Percentiles rank a stretch among this genome's conserved stretches.
Conservation (phyloP, 768 basidiomycete genomes). For the Hygrophoropsis aurantiaca region DNA sequence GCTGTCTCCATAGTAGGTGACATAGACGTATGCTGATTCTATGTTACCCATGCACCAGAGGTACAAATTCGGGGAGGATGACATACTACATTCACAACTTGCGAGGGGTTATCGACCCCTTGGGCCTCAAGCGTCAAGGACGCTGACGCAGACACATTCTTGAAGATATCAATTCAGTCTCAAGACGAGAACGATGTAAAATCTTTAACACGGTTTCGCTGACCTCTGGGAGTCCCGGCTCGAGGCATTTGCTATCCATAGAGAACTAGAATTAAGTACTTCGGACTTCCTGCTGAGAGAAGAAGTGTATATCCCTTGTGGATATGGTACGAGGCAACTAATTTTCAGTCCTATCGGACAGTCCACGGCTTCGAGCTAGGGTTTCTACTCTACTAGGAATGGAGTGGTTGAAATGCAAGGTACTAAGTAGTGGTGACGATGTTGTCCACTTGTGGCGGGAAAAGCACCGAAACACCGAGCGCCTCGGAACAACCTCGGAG, state of each 20-base stretch:
- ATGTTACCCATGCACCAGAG: too few relatives aligned
- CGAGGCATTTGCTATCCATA: conserved; percentile 8
- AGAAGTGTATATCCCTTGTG: conserved; percentile 8
- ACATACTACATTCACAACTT: conserved; percentile 13
- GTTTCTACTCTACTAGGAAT: too few relatives aligned
- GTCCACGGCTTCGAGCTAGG: not conserved
- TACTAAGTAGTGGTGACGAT: not conserved
- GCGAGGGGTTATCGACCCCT: conserved; percentile 6
- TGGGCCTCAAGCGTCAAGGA: not conserved
- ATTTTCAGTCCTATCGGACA: conserved; percentile 5
- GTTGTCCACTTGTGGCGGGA: not conserved
- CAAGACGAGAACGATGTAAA: conserved; percentile 5
- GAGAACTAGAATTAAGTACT: not conserved
- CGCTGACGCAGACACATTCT: conserved; percentile 11
- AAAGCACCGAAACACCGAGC: conserved; percentile 6
- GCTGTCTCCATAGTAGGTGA: too few relatives aligned
- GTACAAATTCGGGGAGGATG: not conserved
- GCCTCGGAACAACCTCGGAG: too few relatives aligned
- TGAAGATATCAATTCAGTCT: conserved; percentile 2
- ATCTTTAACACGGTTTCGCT: not conserved
- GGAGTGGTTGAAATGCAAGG: too few relatives aligned
- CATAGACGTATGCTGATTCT: too few relatives aligned
- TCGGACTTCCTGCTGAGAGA: not conserved
- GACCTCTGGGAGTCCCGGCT: conserved; percentile 13
- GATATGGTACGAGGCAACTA: conserved; percentile 9